Base-by-base conservation (phyloP, 495 filamentous ascomycete genomes). In the Cladorrhinum samala region DNA sequence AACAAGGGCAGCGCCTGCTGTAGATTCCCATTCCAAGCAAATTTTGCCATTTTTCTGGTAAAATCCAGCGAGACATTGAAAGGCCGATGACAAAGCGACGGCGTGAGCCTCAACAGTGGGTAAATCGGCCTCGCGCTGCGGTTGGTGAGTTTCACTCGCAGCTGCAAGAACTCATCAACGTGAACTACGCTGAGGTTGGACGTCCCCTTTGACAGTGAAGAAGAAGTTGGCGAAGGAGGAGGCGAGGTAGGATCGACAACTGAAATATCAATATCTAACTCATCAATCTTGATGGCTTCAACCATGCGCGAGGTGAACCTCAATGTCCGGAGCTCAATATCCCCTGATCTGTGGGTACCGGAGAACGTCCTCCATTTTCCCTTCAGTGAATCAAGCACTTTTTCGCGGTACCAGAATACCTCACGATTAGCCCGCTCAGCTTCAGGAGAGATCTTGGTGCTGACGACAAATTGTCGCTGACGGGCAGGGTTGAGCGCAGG, bases 361-460 rank as follows among this genome's bases (percentile, higher is more conserved):
- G 51, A 45, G 7, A 47, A 47, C 2, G 64, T 54, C 23, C 55
- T 43, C 91, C 91, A 96, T 2, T 72, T 77, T 2, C 83, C 91
- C 3, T 70, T 71, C 2, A 95, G 66, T 18, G 76, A 74, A 53
- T 87, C 86, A 9, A 96, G 77, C 1, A 96, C 76, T 62, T 84
- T 86, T 62, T 94, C 87, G 6, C 91, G 80, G 70, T 89, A 96
- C 91, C 91, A 96, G 68, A 96, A 96, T 1, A 85, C 83, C 71
- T 95, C 89, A 37, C 91, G 79, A 39, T 77, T 84, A 6, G 84
- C 81, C 30, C 84, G 80, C 68, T 96, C 91, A 20, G 78, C 81
- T 53, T 93, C 88, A 1, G 88, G 86, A 0, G 86, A 84, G 45
- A 88, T 77, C 57, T 89, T 88, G 54, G 84, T 83, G 62, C 84